Conservation (phyloP, 768 basidiomycete genomes). For the Pleurotus platypus region DNA sequence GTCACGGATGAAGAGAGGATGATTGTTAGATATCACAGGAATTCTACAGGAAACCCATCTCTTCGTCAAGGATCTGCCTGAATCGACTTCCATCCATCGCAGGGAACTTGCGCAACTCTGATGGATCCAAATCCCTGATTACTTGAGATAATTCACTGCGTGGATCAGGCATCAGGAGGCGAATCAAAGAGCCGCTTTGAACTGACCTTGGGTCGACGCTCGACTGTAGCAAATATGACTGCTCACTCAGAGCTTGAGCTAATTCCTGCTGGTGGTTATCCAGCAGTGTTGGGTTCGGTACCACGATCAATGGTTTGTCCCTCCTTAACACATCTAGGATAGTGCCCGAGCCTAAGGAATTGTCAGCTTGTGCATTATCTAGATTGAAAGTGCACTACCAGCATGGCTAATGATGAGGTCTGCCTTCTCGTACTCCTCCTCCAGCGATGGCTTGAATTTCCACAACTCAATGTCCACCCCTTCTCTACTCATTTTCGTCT, state of each 20-base stretch:
- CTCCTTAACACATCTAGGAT: constrained; percentile 83
- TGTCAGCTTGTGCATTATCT: too few species aligned
- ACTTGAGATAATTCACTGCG: constrained; percentile 51
- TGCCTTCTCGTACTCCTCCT: constrained; percentile 57
- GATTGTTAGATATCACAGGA: constrained; percentile 10
- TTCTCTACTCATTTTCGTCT: constrained; percentile 26
- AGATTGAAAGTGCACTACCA: constrained; percentile 40
- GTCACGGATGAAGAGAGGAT: constrained; percentile 3
- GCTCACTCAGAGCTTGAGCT: constrained; percentile 58
- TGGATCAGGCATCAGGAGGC: neutral
- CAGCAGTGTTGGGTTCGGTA: constrained; percentile 85
- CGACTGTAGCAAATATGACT: constrained; percentile 56
- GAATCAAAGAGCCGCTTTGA: neutral
- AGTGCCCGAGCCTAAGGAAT: constrained; percentile 78
- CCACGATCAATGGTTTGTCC: constrained; percentile 75
- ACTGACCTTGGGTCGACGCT: constrained; percentile 50
- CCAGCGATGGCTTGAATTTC: constrained; percentile 72
- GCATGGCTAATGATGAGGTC: constrained; percentile 92
- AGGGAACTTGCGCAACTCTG: constrained; percentile 55
- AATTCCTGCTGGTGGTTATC: constrained; percentile 94
- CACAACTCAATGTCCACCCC: constrained; percentile 62
- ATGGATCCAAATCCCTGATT: constrained; percentile 46
- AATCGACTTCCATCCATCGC: constrained; percentile 67
- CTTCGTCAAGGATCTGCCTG: constrained; percentile 64
- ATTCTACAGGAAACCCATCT: constrained; percentile 63